Conservation (phyloP, 1,284 basidiomycete species). For the Heterobasidion irregulare region DNA sequence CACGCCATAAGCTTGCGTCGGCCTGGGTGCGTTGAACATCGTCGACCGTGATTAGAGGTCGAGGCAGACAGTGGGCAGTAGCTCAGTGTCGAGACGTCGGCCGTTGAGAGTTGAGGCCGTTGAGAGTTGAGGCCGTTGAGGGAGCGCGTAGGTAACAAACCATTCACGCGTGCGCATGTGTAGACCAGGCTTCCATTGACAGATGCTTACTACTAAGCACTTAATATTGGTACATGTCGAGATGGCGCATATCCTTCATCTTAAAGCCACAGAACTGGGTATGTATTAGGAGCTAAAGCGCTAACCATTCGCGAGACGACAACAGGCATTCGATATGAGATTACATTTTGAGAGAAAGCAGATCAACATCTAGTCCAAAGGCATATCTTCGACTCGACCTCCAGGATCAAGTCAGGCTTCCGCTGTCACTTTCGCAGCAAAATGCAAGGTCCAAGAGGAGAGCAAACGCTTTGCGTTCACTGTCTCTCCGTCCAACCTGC, state of each 20-base stretch:
- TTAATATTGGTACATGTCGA: too few relatives aligned
- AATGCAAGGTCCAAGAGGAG: slow-evolving; percentile 79
- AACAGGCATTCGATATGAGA: background rate
- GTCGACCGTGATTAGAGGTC: background rate
- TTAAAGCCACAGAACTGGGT: too few relatives aligned
- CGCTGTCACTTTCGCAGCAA: slow-evolving; percentile 59
- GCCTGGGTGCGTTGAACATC: slow-evolving; percentile 77
- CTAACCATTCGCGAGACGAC: too few relatives aligned
- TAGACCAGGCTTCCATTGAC: too few relatives aligned
- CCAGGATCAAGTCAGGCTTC: background rate
- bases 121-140: too few relatives aligned
- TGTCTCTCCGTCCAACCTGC: slow-evolving; percentile 62
- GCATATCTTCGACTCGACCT: background rate
- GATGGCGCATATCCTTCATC: too few relatives aligned
- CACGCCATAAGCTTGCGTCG: slow-evolving; percentile 54
- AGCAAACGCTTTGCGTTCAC: slow-evolving; percentile 68
- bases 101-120: too few relatives aligned
- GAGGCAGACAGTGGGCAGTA: background rate
- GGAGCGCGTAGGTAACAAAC: too few relatives aligned
- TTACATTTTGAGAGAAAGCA: background rate
- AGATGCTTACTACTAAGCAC: too few relatives aligned
- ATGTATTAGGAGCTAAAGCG: too few relatives aligned
- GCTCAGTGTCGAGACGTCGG: too few relatives aligned
- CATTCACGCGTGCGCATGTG: too few relatives aligned
- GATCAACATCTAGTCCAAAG: background rate